Conservation (phyloP, 768 basidiomycete genomes). For the Xerocomellus chrysenteron region DNA sequence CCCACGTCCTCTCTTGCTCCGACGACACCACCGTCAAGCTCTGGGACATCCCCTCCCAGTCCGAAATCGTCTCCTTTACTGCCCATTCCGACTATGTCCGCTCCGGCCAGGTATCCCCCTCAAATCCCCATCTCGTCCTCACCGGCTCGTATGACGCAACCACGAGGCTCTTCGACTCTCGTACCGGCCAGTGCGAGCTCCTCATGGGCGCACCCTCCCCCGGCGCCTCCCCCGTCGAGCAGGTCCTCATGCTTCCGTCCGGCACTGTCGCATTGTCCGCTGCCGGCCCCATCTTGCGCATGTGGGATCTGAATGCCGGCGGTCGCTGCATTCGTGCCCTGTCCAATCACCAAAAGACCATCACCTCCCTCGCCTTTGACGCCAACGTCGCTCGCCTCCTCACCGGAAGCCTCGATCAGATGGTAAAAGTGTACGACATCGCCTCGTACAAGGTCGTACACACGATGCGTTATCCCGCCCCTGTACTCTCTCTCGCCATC, state of each 20-base stretch:
- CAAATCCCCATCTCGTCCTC: constrained; percentile 80
- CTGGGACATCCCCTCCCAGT: constrained; percentile 94
- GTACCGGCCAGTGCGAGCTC: constrained; percentile 84
- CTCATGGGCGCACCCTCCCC: constrained; percentile 53
- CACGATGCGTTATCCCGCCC: constrained; percentile 97
- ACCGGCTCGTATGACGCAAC: constrained; percentile 96
- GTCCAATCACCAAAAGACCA: constrained; percentile 98
- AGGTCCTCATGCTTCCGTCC: constrained; percentile 90
- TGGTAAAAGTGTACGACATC: constrained; percentile 99
- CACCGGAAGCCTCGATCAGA: constrained; percentile 90
- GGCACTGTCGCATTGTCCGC: constrained; percentile 82
- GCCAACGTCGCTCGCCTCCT: constrained; percentile 73
- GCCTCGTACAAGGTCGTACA: constrained; percentile 93
- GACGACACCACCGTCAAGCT: constrained; percentile 93
- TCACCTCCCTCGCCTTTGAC: constrained; percentile 86
- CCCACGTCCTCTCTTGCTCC: constrained; percentile 89
- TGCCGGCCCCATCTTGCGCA: constrained; percentile 87
- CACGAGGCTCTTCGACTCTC: constrained; percentile 80
- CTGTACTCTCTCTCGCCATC: constrained; percentile 84
- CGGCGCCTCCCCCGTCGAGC: constrained; percentile 70
- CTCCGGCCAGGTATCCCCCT: constrained; percentile 80
- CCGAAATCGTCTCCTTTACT: constrained; percentile 72
- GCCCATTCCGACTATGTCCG: constrained; percentile 96
- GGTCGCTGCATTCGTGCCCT: constrained; percentile 87
- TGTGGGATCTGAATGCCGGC: constrained; percentile 94